Conservation (phyloP, 164 flowering plant species). For the Tinospora cordifolia region DNA sequence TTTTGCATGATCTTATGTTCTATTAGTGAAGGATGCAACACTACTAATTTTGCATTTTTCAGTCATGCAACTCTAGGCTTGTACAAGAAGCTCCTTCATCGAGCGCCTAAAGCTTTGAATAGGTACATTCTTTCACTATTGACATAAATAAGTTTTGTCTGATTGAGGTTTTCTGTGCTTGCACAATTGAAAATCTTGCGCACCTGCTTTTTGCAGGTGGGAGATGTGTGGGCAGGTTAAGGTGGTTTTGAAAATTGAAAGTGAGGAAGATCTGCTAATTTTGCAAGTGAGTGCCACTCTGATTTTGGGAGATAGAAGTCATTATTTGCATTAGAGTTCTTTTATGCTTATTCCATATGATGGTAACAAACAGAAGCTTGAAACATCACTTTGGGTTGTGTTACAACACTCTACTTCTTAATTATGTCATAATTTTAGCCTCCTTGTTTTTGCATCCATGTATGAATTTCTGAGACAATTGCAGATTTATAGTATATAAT, state of each 20-base stretch:
- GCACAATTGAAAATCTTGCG: neutral
- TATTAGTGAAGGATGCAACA: neutral
- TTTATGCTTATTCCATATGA: neutral
- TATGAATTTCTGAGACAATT: no score
- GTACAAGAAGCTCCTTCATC: conserved; percentile 63
- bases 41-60: conserved; percentile 1
- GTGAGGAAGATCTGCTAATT: conserved; percentile 78
- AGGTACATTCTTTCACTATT: conserved; percentile 36
- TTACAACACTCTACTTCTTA: no score
- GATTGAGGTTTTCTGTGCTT: neutral
- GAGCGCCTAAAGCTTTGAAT: conserved; percentile 80
- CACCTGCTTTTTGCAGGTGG: conserved; percentile 55
- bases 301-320: neutral
- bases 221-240: conserved; percentile 98
- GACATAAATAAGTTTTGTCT: neutral
- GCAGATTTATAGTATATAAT: no score
- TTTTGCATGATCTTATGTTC: neutral
- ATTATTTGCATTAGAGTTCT: neutral
- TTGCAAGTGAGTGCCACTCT: conserved; percentile 52
- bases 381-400: neutral
- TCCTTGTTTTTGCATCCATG: no score
- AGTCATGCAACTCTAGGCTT: conserved; percentile 96
- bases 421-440: no score
- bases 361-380: neutral
- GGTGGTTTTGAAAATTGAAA: conserved; percentile 87